A percentile compares a stretch with the other conserved stretches of the same genome.
Conservation (phyloP, 805 yeast genomes). For the Sugiyamaella mastotermitis region DNA sequence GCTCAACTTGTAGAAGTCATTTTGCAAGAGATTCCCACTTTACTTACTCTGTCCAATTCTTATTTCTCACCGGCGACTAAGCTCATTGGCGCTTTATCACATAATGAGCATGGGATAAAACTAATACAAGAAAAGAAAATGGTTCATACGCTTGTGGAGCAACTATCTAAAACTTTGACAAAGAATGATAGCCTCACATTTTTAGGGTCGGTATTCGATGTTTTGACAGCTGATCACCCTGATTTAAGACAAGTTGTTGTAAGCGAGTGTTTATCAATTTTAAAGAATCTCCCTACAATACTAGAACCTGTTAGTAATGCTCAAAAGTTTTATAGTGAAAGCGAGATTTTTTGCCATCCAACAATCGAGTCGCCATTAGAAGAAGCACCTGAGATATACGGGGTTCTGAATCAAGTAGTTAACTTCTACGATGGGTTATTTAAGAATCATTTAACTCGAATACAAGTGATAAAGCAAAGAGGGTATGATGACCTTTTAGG, state of each 20-base stretch:
- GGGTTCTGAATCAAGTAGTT: conserved; percentile 13
- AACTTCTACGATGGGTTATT: conserved; percentile 27
- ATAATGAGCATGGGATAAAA: conserved; percentile 66
- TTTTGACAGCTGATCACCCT: conserved; percentile 77
- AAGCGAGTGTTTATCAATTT: conserved; percentile 34
- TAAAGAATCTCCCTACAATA: conserved; percentile 19
- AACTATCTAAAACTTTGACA: conserved; percentile 47
- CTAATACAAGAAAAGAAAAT: conserved; percentile 41
- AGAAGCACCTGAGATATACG: conserved; percentile 10
- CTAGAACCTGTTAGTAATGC: conserved; percentile 26
- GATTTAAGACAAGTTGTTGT: conserved; percentile 56
- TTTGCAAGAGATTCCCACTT: conserved; percentile 47
- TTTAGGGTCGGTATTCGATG: conserved; percentile 69
- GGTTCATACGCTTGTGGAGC: conserved; percentile 40
- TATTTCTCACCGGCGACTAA: conserved; percentile 61
- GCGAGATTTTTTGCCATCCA: conserved; percentile 10
- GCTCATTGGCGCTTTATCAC: conserved; percentile 73
- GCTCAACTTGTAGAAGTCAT: conserved; percentile 65
- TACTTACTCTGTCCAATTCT: conserved; percentile 49
- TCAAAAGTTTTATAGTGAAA: conserved; percentile 12
- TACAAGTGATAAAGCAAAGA: conserved; percentile 23
- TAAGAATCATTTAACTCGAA: conserved; percentile 25
- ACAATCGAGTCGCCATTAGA: background rate
- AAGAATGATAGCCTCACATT: conserved; percentile 45
- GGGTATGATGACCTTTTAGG: conserved; percentile 22